These are phyloP conservation scores for Leishmania gerbilli DNA, from an alignment of 208 protist species.

Conservation along the genomic window DNA sequence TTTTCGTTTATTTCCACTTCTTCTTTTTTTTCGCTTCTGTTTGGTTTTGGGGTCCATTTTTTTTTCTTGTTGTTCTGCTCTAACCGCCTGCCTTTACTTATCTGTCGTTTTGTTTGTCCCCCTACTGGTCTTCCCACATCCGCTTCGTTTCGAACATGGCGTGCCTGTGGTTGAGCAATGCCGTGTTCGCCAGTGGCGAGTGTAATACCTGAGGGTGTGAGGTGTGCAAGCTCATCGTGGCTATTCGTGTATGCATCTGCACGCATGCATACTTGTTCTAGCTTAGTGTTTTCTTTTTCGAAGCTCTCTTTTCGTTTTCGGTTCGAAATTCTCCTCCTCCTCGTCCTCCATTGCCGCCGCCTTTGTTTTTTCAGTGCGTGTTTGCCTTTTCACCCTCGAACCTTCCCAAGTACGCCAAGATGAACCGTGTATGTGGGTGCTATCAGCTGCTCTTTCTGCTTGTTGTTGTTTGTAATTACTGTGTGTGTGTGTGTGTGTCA, in stretches of 20 bases:
- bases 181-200: background rate
- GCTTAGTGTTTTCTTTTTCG: background rate
- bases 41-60: no score
- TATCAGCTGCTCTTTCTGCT: conserved; percentile 2
- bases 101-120: background rate
- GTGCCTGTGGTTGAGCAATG: background rate
- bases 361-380: background rate
- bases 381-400: background rate
- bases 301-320: background rate
- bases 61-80: no score
- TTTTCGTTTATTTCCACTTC: background rate
- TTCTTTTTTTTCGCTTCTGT: background rate
- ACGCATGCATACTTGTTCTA: background rate
- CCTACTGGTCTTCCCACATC: background rate
- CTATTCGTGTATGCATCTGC: background rate
- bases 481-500: background rate
- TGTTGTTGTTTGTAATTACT: background rate
- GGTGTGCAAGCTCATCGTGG: background rate
- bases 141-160: background rate
- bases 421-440: background rate
- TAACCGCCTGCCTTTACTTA: background rate
- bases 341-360: background rate
- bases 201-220: background rate
- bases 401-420: background rate
- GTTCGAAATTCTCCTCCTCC: background rate